Percentiles rank a stretch among this genome's conserved stretches.
These are phyloP conservation scores for Trichoderma oligosporum DNA, from an alignment of 2,329 filamentous ascomycete species.

Conservation along the genomic window DNA sequence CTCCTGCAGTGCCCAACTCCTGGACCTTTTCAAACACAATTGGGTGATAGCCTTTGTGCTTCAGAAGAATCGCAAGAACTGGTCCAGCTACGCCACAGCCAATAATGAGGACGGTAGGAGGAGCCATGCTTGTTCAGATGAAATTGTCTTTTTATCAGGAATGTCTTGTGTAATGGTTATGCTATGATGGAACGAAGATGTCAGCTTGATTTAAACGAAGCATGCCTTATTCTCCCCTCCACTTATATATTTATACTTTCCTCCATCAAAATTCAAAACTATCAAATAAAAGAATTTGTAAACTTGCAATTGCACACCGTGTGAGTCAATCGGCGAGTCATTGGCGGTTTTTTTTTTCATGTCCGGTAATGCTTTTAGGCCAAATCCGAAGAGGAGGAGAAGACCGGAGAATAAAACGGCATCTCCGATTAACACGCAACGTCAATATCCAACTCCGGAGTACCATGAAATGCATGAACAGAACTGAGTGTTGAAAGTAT, in stretches of 20 bases:
- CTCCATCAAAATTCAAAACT: background rate
- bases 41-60: constrained; percentile 27
- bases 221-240: background rate
- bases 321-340: background rate
- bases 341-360: background rate
- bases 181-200: background rate
- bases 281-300: background rate
- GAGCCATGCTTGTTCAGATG: background rate
- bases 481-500: too few species aligned
- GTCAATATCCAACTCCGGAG: background rate
- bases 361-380: background rate
- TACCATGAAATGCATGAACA: too few species aligned
- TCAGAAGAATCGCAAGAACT: constrained; percentile 24
- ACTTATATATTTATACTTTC: too few species aligned
- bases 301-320: background rate
- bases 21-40: constrained; percentile 28
- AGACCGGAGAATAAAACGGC: background rate
- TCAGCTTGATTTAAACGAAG: too few species aligned
- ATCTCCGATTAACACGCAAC: constrained; percentile 1
- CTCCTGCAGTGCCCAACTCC: constrained; percentile 25
- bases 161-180: background rate
- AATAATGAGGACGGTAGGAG: constrained; percentile 25
- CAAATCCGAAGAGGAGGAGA: background rate
- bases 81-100: constrained; percentile 28
- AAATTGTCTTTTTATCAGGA: background rate